Percentiles rank a stretch among this genome's conserved stretches.
These are phyloP conservation scores for Gillenia trifoliata DNA, from an alignment of 306 rosid species.

Conservation along the genomic window DNA sequence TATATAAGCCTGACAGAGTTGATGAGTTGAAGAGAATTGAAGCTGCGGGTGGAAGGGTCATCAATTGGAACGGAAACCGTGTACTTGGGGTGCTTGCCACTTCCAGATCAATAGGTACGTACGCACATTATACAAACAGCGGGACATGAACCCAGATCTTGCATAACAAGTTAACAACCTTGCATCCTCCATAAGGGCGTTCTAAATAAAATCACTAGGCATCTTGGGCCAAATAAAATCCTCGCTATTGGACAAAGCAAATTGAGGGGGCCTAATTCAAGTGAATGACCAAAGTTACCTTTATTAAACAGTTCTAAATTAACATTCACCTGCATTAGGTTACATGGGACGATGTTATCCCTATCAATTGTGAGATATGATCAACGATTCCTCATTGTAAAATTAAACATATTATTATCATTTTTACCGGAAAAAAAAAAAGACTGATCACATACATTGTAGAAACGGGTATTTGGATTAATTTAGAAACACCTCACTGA, in stretches of 20 bases:
- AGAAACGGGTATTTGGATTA: too few species aligned
- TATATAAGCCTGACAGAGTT: conserved; percentile 60
- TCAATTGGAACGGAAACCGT: conserved; percentile 88
- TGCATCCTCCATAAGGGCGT: background rate
- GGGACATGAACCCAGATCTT: background rate
- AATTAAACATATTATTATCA: too few species aligned
- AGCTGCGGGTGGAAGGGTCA: conserved; percentile 86
- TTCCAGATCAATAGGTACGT: conserved; percentile 82
- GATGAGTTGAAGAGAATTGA: conserved; percentile 94
- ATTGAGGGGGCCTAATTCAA: background rate
- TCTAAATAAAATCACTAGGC: too few species aligned
- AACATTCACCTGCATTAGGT: background rate
- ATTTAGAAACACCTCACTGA: background rate
- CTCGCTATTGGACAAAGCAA: background rate
- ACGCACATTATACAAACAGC: background rate
- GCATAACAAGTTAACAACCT: too few species aligned
- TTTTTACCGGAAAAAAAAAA: too few species aligned
- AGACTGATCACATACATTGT: too few species aligned
- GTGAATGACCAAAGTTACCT: background rate
- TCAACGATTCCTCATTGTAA: too few species aligned
- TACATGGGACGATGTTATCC: too few species aligned
- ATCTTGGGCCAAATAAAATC: background rate
- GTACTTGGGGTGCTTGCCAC: conserved; percentile 92
- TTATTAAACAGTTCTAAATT: too few species aligned
- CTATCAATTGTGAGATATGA: too few species aligned